phyloP scores from a whole-genome alignment of 1,284 basidiomycete genomes.

The Leccinum huronense region DNA sequence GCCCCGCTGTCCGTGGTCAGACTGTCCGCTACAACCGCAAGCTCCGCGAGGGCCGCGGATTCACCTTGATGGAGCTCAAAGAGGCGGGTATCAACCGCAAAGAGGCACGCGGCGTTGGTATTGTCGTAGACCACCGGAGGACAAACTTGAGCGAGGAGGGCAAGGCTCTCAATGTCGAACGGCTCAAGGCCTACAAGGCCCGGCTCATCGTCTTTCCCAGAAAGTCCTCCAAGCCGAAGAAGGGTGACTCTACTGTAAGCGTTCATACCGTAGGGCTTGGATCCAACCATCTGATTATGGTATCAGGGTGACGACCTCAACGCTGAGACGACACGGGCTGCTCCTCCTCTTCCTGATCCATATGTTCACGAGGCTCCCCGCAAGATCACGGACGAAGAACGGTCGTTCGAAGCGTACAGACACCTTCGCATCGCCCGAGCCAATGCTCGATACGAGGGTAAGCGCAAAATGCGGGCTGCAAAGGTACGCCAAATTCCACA shows the following conservation, averaged over 20 bases:
- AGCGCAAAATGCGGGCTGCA: constrained; percentile 75
- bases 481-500: constrained; percentile 57
- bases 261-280: neutral
- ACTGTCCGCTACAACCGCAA: constrained; percentile 99
- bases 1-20: constrained; percentile 95
- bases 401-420: constrained; percentile 85
- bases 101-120: constrained; percentile 90
- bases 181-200: constrained; percentile 92
- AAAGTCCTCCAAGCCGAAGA: constrained; percentile 94
- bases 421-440: constrained; percentile 88
- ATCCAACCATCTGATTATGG: constrained; percentile 9
- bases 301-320: constrained; percentile 80
- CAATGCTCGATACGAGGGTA: constrained; percentile 83
- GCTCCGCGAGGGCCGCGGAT: constrained; percentile 95
- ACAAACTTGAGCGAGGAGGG: constrained; percentile 98
- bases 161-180: constrained; percentile 93
- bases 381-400: constrained; percentile 92
- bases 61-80: constrained; percentile 95
- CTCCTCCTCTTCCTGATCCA: constrained; percentile 68
- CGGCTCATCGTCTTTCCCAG: constrained; percentile 92
- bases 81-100: constrained; percentile 95
- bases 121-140: constrained; percentile 97
- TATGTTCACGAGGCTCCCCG: constrained; percentile 83
- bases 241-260: constrained; percentile 87
- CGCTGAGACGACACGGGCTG: constrained; percentile 72